Conservation (phyloP, 352 stramenopile genomes). For the Thraustochytrium sp. region DNA sequence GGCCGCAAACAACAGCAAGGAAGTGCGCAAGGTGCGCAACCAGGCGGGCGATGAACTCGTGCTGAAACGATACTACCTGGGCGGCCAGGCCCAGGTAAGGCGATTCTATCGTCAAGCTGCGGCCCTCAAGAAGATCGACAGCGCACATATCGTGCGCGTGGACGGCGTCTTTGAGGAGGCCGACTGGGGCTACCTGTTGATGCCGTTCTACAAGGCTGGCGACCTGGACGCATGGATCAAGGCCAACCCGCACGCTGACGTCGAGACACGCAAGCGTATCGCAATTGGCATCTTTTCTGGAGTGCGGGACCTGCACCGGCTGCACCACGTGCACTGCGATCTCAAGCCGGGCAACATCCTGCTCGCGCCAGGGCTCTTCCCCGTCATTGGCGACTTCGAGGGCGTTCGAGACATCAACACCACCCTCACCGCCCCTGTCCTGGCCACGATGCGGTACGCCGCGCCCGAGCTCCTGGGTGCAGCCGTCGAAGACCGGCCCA, state of each 20-base stretch:
- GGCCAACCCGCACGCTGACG: not conserved
- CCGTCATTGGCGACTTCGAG: constrained; percentile 12
- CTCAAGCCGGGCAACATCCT: constrained; percentile 9
- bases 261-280: not conserved
- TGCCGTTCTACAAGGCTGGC: not conserved
- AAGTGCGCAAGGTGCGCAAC: not conserved
- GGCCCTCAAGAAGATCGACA: not conserved
- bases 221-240: not conserved
- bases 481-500: not conserved
- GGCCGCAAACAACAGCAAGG: not conserved
- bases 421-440: not conserved
- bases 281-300: not conserved
- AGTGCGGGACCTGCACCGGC: not conserved
- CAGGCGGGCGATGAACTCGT: not conserved
- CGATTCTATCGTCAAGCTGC: not conserved
- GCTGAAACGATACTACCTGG: not conserved
- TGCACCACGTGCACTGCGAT: not conserved
- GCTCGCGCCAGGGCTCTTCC: not conserved
- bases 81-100: not conserved
- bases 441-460: not conserved
- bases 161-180: not conserved
- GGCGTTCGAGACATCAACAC: not conserved
- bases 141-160: not conserved
- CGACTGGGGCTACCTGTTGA: not conserved
- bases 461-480: not conserved